Percentiles rank a stretch among this genome's conserved stretches.
Evolutionary conservation across 768 basidiomycete species (phyloP).

Genomic region (Macrolepiota fuliginosa): DNA sequence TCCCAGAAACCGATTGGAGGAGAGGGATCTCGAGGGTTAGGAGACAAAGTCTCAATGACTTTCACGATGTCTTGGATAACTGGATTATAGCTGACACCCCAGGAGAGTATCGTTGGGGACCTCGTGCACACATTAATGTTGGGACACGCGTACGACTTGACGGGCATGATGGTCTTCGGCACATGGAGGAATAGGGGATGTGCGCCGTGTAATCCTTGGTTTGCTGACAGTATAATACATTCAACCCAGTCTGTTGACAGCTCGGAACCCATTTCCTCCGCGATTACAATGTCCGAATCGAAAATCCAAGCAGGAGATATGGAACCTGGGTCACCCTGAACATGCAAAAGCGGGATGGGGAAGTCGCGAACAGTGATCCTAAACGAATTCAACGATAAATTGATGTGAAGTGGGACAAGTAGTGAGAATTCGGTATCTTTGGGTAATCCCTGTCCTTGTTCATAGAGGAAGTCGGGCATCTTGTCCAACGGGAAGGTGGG

Average conservation of each 20-base stretch:
- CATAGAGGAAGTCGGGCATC: conserved; percentile 61
- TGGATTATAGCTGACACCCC: conserved; percentile 87
- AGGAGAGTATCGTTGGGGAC: conserved; percentile 71
- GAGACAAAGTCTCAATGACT: conserved; percentile 77
- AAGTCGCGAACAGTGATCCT: conserved; percentile 78
- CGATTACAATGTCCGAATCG: conserved; percentile 78
- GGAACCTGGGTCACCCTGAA: conserved; percentile 20
- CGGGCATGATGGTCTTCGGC: conserved; percentile 93
- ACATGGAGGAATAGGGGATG: conserved; percentile 57
- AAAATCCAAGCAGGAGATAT: conserved; percentile 54
- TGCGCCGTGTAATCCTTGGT: conserved; percentile 50
- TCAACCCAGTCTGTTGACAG: conserved; percentile 70
- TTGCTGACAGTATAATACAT: conserved; percentile 58
- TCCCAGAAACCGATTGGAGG: conserved; percentile 93
- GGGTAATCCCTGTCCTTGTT: conserved; percentile 69
- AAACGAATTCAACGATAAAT: conserved; percentile 61
- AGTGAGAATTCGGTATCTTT: conserved; percentile 70
- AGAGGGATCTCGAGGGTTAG: conserved; percentile 76
- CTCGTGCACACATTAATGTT: conserved; percentile 63
- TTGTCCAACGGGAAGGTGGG: conserved; percentile 58
- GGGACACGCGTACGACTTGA: conserved; percentile 88
- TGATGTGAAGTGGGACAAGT: conserved; percentile 79
- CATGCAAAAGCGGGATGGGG: conserved; percentile 74
- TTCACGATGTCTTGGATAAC: conserved; percentile 85
- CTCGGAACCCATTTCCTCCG: conserved; percentile 77